Evolutionary conservation across 331 rosid genomes (phyloP), one percentile per base, ranked within the genome.

Genomic region (Prunus yedoensis): DNA sequence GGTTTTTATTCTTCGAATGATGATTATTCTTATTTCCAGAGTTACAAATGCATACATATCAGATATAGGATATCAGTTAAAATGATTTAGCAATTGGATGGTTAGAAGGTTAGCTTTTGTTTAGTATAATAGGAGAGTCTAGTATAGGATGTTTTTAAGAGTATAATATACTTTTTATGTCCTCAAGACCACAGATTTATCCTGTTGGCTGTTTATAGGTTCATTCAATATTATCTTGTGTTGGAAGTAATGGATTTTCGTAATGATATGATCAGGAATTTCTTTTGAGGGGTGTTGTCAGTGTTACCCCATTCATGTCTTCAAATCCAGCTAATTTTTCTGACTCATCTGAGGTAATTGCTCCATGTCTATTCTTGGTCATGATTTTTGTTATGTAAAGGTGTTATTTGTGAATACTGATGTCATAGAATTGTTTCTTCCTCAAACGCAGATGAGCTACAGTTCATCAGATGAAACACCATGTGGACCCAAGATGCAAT

Each of bases 301-400:
- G 67, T 74, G 54, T 75, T 82, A 74, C 81, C 78, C 62, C 77
- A 71, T 72, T 78, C 66, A 85, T 84, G 80, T 80, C 82, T 35
- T 79, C 84, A 66, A 87, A 84, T 67, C 88, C 87, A 68, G 49
- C 41, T 73, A 83, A 79, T 71, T 79, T 78, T 84, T 84, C 83
- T 53, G 75, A 84, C 49, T 77, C 73, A 49, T 77, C 76, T 18
- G 84, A 79, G 87, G 94, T 87, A 84, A 86, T 73, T 60, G 71
- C 69, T 77, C 65, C 28, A 25, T 28, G 8, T 72, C 69, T 20
- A 71, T 38, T 72, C 54, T 15, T 49, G 63, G 11, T 54, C 41
- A 21, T 32, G 8, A 35, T 52, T 63, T n/a, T 53, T n/a, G 45
- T 49, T 56, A 60, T 32, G 53, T 57, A 35, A 60, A 27, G 28